Evolutionary conservation across 2,329 filamentous ascomycete species (phyloP), one percentile per base, ranked within the genome.

Genomic region (Orbilia quercus): DNA sequence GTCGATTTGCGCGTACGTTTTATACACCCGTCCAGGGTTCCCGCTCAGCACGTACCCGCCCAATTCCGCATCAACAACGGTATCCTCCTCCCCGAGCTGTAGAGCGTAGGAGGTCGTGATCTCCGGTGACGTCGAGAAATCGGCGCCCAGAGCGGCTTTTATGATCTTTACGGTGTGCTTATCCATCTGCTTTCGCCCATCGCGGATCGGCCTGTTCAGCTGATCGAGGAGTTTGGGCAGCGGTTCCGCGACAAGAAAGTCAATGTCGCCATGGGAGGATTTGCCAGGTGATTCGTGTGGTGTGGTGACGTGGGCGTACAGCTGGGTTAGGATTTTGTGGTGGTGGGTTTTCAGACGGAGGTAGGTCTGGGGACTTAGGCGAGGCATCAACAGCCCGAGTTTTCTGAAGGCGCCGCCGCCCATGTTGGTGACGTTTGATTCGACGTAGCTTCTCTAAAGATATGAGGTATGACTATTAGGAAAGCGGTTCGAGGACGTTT

Each of bases 1-100:
- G 78, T 95, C 91, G 23, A 94, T 82, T 76, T 95, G 91, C 2
- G 91, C 84, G 77, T 84, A n/a, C n/a, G n/a, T n/a, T n/a, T n/a
- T n/a, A n/a, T n/a, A n/a, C n/a, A n/a, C n/a, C n/a, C n/a, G n/a
- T n/a, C n/a, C n/a, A 85, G 0, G 78, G n/a, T 75, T 63, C 74
- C 48, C 20, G 44, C 18, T 23, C 42, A n/a, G n/a, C n/a, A n/a
- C n/a, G n/a, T n/a, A n/a, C 20, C 11, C 12, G 44, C 34, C 22
- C 11, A 9, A 12, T 57, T 31, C 20, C 6, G 7, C 11, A 12
- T 54, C 50, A 9, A 12, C n/a, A 12, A 18, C 31, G 9, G 36
- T 18, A 22, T 60, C 55, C 36, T n/a, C 34, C 4, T 51, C 45
- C 2, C n/a, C n/a, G n/a, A 85, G 87, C 0, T 82, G 83, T 1